A percentile compares a stretch with the other conserved stretches of the same genome.
Conservation (phyloP, 1,139 yeast genomes). For the Taiozyma sp. region DNA sequence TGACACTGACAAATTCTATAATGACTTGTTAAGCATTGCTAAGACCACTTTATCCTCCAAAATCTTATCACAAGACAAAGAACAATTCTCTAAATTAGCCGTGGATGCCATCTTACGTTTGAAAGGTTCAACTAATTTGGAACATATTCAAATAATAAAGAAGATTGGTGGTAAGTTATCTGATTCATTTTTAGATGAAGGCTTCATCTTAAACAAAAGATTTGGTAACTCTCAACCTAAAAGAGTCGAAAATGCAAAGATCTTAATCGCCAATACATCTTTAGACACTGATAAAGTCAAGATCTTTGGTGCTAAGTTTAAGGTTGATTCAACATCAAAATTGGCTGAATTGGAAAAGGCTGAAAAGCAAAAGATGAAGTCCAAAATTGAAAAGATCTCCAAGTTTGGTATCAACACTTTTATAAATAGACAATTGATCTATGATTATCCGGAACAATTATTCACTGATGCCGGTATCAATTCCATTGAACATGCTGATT, state of each 20-base stretch:
- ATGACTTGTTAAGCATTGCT: slow-evolving; percentile 81
- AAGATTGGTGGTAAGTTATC: slow-evolving; percentile 89
- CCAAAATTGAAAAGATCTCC: slow-evolving; percentile 80
- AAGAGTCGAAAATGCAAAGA: slow-evolving; percentile 73
- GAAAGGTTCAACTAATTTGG: slow-evolving; percentile 91
- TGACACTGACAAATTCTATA: slow-evolving; percentile 57
- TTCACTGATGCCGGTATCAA: slow-evolving; percentile 84
- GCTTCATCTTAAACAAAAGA: slow-evolving; percentile 83
- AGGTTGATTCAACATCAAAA: slow-evolving; percentile 92
- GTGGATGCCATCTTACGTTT: slow-evolving; percentile 92
- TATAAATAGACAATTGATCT: slow-evolving; percentile 92
- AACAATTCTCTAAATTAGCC: slow-evolving; percentile 80
- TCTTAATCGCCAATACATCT: slow-evolving; percentile 90
- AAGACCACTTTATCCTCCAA: slow-evolving; percentile 92
- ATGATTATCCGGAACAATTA: slow-evolving; percentile 96
- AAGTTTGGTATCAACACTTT: slow-evolving; percentile 82
- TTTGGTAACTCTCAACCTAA: slow-evolving; percentile 96
- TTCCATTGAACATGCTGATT: slow-evolving; percentile 97
- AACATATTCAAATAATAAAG: slow-evolving; percentile 89
- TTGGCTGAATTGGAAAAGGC: slow-evolving; percentile 95
- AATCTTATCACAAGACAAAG: slow-evolving; percentile 91
- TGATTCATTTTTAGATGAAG: slow-evolving; percentile 94
- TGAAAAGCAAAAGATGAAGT: slow-evolving; percentile 89
- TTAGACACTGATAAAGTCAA: slow-evolving; percentile 98
- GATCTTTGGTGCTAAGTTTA: slow-evolving; percentile 95